These are phyloP conservation scores for Micractinium conductrix DNA, from an alignment of 139 green algal species.

Conservation along the genomic window DNA sequence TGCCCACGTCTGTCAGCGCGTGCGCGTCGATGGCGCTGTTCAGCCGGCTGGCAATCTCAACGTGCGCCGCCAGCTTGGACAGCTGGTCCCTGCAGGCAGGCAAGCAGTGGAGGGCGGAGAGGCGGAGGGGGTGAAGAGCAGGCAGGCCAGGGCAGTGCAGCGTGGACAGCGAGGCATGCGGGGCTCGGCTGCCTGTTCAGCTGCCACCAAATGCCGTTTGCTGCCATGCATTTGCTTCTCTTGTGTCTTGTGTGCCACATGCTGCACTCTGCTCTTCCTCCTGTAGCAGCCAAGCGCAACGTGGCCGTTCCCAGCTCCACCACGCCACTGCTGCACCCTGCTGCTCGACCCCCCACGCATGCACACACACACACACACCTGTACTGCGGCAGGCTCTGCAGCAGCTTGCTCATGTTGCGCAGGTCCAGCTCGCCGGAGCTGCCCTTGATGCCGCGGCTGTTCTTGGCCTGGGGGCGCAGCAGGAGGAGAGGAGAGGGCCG, in stretches of 20 bases:
- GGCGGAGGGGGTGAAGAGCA: neutral
- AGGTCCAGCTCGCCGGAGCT: conserved; percentile 48
- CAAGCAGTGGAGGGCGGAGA: too few relatives aligned
- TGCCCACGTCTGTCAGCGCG: conserved; percentile 56
- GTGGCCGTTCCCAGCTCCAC: too few relatives aligned
- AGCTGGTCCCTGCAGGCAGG: conserved; percentile 73
- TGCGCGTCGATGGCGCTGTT: conserved; percentile 67
- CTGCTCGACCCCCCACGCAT: too few relatives aligned
- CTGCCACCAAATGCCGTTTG: too few relatives aligned
- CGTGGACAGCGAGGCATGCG: neutral
- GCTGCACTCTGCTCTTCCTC: too few relatives aligned
- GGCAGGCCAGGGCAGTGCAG: neutral
- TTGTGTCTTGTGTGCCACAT: too few relatives aligned
- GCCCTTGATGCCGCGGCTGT: conserved; percentile 10
- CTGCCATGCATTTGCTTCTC: too few relatives aligned
- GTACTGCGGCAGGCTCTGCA: conserved; percentile 88
- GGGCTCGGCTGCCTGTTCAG: too few relatives aligned
- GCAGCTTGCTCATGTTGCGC: conserved; percentile 73
- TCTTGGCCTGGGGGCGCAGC: neutral
- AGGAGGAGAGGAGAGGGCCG: too few relatives aligned
- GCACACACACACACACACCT: conserved; percentile 43
- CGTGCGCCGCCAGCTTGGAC: conserved; percentile 82
- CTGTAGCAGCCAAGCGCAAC: too few relatives aligned
- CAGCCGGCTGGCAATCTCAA: conserved; percentile 82
- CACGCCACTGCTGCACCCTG: too few relatives aligned